Evolutionary conservation across 306 rosid genomes (phyloP).

Genomic region (Gleditsia sinensis): DNA sequence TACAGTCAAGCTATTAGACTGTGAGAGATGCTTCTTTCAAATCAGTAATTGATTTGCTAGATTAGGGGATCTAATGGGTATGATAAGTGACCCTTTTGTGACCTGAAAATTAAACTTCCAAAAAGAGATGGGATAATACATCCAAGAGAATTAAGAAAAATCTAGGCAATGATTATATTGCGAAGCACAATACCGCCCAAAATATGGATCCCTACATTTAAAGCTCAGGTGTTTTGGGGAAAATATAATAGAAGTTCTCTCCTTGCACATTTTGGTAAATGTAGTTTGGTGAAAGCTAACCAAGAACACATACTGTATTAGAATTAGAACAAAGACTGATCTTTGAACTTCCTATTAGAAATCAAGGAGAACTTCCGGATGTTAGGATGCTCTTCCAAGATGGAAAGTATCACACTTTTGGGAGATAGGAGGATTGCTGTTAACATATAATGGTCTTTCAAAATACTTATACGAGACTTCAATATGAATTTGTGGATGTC

Average conservation of each 20-base stretch:
- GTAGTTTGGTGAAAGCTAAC: background rate
- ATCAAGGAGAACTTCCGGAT: background rate
- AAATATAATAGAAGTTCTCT: background rate
- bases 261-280: background rate
- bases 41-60: background rate
- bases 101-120: background rate
- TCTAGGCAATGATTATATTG: background rate
- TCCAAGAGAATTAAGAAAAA: background rate
- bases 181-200: background rate
- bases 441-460: conserved; percentile 1
- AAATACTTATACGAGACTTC: background rate
- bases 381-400: conserved; percentile 8
- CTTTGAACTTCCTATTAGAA: background rate
- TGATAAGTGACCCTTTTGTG: background rate
- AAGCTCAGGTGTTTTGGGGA: background rate
- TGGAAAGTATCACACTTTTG: background rate
- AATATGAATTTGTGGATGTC: background rate
- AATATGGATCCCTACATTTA: background rate
- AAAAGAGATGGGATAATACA: background rate
- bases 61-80: background rate
- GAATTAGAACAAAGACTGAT: background rate
- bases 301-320: background rate
- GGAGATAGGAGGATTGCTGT: background rate
- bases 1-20: background rate
- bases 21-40: background rate